Evolutionary conservation across 176 grass and related monocot genomes (phyloP), one percentile per base, ranked within the genome.

Genomic region (Thalia dealbata): DNA sequence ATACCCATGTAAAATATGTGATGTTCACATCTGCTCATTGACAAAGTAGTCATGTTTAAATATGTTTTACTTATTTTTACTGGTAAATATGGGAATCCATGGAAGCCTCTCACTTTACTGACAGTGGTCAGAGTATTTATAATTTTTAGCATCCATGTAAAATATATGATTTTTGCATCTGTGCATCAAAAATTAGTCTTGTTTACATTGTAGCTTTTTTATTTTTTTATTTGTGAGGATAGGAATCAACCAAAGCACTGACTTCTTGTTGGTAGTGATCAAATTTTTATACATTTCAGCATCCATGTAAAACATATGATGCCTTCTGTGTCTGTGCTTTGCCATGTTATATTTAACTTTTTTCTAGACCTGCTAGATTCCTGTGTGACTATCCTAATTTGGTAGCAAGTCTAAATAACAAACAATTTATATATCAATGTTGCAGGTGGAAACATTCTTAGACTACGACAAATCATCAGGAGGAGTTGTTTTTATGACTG

Each of bases 391-490:
- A 24, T 70, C 25, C 11, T 71, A 16, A 51, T 71, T 1, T 10
- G n/a, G 26, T 6, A 16, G 18, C 25, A 50, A 27, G 25, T 3
- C 44, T 71, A 16, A 7, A 23, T 70, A 45, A 80, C 73, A 46
- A 45, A 27, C 72, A 28, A 38, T 62, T 42, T 78, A 82, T 55
- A 71, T 22, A 76, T 85, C 24, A 64, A 80, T 73, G 65, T 75
- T 86, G 50, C 55, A 97, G 95, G 95, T 92, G 25, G 87, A 92
- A 78, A 88, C 95, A 76, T 97, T 97, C 76, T 92, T 92, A 79
- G 89, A 97, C 80, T 97, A 88, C 77, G 95, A 97, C 71, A 97
- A 91, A 56, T 81, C 95, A 59, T 92, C 90, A 7, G 44, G 84
- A 43, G 90, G 87, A 88, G 88, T 97, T 83, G 87, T 97, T 86